Evolutionary conservation across 768 basidiomycete species (phyloP), one percentile per base, ranked within the genome.

Genomic region (Tylopilus felleus): DNA sequence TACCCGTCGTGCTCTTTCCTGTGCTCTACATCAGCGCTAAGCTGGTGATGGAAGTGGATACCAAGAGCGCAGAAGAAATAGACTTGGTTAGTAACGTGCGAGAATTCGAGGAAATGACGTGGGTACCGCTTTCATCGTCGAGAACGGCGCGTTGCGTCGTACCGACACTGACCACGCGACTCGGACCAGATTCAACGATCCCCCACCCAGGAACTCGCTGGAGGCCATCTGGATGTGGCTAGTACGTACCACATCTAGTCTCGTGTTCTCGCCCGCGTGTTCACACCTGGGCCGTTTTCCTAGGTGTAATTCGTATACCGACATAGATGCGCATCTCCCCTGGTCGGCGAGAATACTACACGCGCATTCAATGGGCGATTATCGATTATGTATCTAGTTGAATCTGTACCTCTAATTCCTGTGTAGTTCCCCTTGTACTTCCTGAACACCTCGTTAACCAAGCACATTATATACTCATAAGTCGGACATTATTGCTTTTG

Each of bases 1-100:
- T 76, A 31, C 74, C 76, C 9, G 57, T 77, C 53, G 60, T 62
- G 35, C 59, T 78, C 46, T 80, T 82, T 72, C 79, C 79, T 16
- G 38, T 79, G 39, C 57, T 83, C 12, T 83, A 75, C 64, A 2
- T 75, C 17, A 65, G 50, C 23, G 60, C 62, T 40, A 71, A 59
- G 44, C 4, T 60, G 7, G 1, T 51, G 43, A 65, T 50, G 60
- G 54, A 56, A 29, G 55, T 33, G 1, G 53, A 42, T 3, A 0
- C 40, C 3, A 13, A 62, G n/a, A 55, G 31, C 1, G 28, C 56
- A 1, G 16, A 28, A 5, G 56, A 65, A n/a, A 71, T 69, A 70
- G 68, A 69, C 39, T 71, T n/a, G n/a, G n/a, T 69, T 44, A 49
- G 51, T 4, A 49, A 21, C 47, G 57, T n/a, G 48, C n/a, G n/a